These are phyloP conservation scores for Xylariaceae sp. DNA, from an alignment of 2,329 filamentous ascomycete genomes.

Conservation along the genomic window DNA sequence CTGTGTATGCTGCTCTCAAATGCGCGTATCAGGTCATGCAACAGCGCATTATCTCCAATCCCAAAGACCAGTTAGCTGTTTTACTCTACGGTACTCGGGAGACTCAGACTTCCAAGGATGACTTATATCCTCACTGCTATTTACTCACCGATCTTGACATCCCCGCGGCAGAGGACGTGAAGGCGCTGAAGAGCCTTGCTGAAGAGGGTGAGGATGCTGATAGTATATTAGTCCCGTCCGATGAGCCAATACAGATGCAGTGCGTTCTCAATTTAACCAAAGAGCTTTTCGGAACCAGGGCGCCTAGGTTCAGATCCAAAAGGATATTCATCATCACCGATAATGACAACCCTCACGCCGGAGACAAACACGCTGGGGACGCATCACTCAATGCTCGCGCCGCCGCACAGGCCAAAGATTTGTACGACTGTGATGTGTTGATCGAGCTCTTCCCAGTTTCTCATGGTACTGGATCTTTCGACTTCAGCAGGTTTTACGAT, in stretches of 20 bases:
- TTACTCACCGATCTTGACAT: conserved; percentile 84
- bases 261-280: conserved; percentile 94
- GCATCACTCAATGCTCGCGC: conserved; percentile 72
- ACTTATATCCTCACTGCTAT: conserved; percentile 84
- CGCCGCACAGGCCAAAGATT: conserved; percentile 83
- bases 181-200: conserved; percentile 67
- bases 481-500: conserved; percentile 85
- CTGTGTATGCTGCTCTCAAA: conserved; percentile 80
- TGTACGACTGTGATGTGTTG: conserved; percentile 87
- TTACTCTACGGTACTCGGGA: conserved; percentile 85
- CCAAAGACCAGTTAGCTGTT: conserved; percentile 95
- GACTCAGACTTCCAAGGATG: conserved; percentile 68
- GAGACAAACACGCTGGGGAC: conserved; percentile 49
- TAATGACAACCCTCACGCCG: conserved; percentile 77
- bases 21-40: conserved; percentile 95
- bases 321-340: conserved; percentile 95
- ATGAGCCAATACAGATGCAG: conserved; percentile 71
- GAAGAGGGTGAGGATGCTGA: conserved; percentile 72
- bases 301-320: conserved; percentile 88
- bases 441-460: conserved; percentile 94
- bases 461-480: conserved; percentile 65
- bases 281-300: conserved; percentile 92
- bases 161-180: conserved; percentile 83
- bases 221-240: conserved; percentile 64
- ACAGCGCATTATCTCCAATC: conserved; percentile 95